Base-by-base conservation (phyloP, 2,329 filamentous ascomycete species). In the Penicillium sp. region DNA sequence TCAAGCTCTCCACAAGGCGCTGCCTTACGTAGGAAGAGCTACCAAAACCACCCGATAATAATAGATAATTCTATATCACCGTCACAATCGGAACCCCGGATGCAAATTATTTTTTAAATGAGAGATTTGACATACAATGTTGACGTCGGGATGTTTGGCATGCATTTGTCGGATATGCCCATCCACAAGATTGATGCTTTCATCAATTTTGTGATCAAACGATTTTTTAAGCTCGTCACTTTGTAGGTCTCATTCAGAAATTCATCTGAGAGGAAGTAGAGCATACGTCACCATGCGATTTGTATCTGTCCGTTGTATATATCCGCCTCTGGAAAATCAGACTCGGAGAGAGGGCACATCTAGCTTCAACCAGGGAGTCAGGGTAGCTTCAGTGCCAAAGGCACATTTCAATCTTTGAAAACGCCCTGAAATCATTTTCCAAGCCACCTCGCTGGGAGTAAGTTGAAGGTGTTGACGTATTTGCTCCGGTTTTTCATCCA, bases 351-450 rank as follows among this genome's bases (percentile, higher is more conserved):
- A 68, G 26, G 75, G 74, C 5, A 78, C 69, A 44, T 71, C 66
- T 1, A 78, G 64, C 38, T 66, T 68, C 28, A 77, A 59, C 30
- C 64, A 70, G 2, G 72, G 74, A 13, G 70, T 63, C 6, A 53
- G 56, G 15, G 61, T 64, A 1, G 69, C 70, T 8, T 69, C 64
- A 1, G 69, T 72, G 10, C 75, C 73, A 55, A 73, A 77, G 1
- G 70, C 68, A 49, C 75, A 76, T 65, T 77, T 77, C 22, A 74
- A 57, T 35, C 72, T 65, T 51, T 76, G 70, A 58, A 75, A 77
- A 22, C 71, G 68, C 5, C 70, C 74, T 1, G 66, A 63, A 22
- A 72, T 71, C 74, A 77, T 77, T 50, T 62, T 65, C 68, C 69
- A 71, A 30, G 73, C 73, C 0, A 67, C 60, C 12, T 70, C 66